Conservation (phyloP, 176 grass and related monocot genomes). For the Areca catechu region DNA sequence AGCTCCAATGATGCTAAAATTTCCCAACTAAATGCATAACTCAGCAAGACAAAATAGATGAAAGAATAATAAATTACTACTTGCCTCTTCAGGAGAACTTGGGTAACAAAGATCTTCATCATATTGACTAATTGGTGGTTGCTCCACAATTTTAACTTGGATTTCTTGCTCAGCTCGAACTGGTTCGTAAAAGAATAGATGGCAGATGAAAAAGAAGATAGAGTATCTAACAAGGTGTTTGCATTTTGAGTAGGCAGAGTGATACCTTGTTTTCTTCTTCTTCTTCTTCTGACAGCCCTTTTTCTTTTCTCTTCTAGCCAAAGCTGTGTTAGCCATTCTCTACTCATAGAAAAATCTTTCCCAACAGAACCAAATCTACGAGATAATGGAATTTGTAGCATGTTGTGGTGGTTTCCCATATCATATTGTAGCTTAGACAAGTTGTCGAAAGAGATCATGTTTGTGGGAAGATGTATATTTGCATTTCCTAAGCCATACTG, state of each 20-base stretch:
- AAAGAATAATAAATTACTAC: neutral
- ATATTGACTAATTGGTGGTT: slow-evolving; percentile 17
- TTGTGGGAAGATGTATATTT: neutral
- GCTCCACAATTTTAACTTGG: neutral
- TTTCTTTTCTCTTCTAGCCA: slow-evolving; percentile 8
- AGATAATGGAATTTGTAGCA: neutral
- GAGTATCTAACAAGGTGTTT: neutral
- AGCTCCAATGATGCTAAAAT: no score
- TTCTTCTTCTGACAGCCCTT: neutral
- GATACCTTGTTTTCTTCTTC: neutral
- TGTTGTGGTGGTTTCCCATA: neutral
- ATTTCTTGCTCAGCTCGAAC: neutral
- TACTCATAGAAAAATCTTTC: neutral
- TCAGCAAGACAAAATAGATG: no score
- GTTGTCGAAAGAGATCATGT: neutral
- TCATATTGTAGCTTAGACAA: neutral
- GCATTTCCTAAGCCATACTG: neutral
- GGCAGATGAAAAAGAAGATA: neutral
- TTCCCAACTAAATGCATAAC: no score
- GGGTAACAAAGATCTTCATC: neutral
- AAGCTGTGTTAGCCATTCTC: slow-evolving; percentile 16
- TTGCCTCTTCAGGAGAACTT: slow-evolving; percentile 19
- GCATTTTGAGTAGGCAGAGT: neutral
- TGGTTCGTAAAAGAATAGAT: neutral
- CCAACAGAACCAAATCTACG: slow-evolving; percentile 3